Conservation (phyloP, 192 early-diverging fungal genomes). For the Coemansia sp. region DNA sequence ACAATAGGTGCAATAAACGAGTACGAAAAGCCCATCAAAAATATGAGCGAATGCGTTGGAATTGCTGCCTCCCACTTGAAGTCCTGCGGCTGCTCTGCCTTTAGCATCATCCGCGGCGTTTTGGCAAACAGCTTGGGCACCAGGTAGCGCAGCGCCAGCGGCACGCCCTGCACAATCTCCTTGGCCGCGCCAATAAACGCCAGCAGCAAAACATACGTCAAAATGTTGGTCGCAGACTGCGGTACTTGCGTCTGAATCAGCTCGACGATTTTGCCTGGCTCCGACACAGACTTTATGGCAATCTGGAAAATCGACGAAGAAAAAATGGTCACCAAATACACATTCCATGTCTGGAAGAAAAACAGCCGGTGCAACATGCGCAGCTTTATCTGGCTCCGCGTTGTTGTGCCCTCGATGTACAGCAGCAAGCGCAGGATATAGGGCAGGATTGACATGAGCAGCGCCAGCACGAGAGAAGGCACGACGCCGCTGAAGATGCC, state of each 20-base stretch:
- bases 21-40: constrained; percentile 75
- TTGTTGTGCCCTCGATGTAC: constrained; percentile 61
- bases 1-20: constrained; percentile 78
- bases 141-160: constrained; percentile 64
- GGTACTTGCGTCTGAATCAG: constrained; percentile 68
- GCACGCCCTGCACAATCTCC: constrained; percentile 68
- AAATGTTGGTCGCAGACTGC: constrained; percentile 74
- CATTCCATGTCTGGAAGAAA: constrained; percentile 78
- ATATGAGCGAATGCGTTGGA: constrained; percentile 68
- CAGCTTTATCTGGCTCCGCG: constrained; percentile 60
- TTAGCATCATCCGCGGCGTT: constrained; percentile 68
- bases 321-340: constrained; percentile 76
- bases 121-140: constrained; percentile 58
- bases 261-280: constrained; percentile 43
- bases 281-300: constrained; percentile 20
- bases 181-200: constrained; percentile 63
- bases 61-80: constrained; percentile 64
- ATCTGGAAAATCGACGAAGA: constrained; percentile 61
- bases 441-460: constrained; percentile 71
- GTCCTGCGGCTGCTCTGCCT: constrained; percentile 52
- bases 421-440: constrained; percentile 63
- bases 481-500: constrained; percentile 74
- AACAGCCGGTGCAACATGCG: constrained; percentile 70
- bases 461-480: constrained; percentile 66
- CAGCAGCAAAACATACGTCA: constrained; percentile 81